Conservation (phyloP, 257 asterid genomes). For the Verbascum thapsus region DNA sequence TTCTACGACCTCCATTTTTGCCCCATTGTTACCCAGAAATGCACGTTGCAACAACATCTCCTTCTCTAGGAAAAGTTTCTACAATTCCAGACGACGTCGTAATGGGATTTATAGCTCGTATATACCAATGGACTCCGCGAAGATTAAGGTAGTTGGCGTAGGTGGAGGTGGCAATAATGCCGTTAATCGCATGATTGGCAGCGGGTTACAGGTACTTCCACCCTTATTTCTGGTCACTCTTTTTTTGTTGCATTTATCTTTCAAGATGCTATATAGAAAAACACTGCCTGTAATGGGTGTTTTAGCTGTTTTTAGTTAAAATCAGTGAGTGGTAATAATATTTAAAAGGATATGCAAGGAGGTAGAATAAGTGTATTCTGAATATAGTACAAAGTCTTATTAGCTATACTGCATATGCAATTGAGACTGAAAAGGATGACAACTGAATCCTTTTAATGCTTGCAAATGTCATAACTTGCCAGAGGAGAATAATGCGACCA, state of each 20-base stretch:
- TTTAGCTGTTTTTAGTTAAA: slow-evolving; percentile 18
- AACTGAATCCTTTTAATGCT: too few relatives aligned
- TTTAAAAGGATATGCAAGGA: neutral
- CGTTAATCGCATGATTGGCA: slow-evolving; percentile 95
- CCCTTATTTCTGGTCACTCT: neutral
- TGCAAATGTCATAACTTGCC: too few relatives aligned
- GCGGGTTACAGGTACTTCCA: slow-evolving; percentile 74
- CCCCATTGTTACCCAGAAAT: slow-evolving; percentile 45
- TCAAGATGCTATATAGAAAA: neutral
- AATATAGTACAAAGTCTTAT: neutral
- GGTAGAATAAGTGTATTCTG: neutral
- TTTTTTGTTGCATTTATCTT: neutral
- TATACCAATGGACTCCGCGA: slow-evolving; percentile 71
- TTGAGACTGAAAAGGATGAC: too few relatives aligned
- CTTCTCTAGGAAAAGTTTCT: slow-evolving; percentile 36
- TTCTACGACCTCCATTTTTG: slow-evolving; percentile 41
- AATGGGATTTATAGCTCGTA: slow-evolving; percentile 55
- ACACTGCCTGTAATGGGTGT: neutral
- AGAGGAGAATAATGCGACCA: too few relatives aligned
- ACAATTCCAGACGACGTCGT: slow-evolving; percentile 41
- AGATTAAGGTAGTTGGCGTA: slow-evolving; percentile 93
- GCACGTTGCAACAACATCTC: slow-evolving; percentile 32
- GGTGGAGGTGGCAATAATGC: slow-evolving; percentile 99
- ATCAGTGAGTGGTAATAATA: neutral
- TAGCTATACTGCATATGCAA: neutral